These are phyloP conservation scores for Turritis glabra DNA, from an alignment of 345 rosid species.

Conservation along the genomic window DNA sequence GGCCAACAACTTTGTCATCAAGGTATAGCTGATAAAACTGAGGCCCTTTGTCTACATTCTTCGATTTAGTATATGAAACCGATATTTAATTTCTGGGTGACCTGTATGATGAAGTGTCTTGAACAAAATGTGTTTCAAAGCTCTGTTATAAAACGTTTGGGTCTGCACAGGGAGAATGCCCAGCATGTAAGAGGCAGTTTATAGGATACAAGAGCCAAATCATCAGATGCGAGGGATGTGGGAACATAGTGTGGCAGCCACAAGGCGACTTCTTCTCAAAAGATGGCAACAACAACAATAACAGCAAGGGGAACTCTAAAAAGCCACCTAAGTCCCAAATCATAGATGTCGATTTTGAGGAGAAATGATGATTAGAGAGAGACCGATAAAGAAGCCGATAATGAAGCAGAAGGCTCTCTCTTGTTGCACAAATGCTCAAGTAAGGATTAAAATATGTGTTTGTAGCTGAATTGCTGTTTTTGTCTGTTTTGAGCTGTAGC, in stretches of 20 bases:
- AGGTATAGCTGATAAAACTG: constrained; percentile 48
- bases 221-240: constrained; percentile 71
- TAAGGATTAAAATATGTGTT: neutral
- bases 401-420: constrained; percentile 11
- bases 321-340: constrained; percentile 57
- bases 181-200: constrained; percentile 88
- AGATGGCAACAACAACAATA: constrained; percentile 51
- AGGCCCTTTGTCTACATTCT: neutral
- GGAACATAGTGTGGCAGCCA: constrained; percentile 96
- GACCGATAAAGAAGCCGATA: neutral
- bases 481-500: constrained; percentile 5
- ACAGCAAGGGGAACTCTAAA: constrained; percentile 37
- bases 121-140: neutral
- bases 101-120: neutral
- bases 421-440: neutral
- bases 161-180: constrained; percentile 75
- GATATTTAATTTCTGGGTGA: neutral
- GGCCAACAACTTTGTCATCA: constrained; percentile 83
- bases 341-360: constrained; percentile 92
- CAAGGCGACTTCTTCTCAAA: constrained; percentile 67
- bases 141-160: neutral
- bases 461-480: constrained; percentile 16
- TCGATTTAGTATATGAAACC: neutral
- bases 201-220: constrained; percentile 79
- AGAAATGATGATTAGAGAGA: constrained; percentile 51